Percentiles rank a stretch among this genome's conserved stretches.
phyloP scores from a whole-genome alignment of 2,329 filamentous ascomycete genomes.

The Exophiala calicioides region DNA sequence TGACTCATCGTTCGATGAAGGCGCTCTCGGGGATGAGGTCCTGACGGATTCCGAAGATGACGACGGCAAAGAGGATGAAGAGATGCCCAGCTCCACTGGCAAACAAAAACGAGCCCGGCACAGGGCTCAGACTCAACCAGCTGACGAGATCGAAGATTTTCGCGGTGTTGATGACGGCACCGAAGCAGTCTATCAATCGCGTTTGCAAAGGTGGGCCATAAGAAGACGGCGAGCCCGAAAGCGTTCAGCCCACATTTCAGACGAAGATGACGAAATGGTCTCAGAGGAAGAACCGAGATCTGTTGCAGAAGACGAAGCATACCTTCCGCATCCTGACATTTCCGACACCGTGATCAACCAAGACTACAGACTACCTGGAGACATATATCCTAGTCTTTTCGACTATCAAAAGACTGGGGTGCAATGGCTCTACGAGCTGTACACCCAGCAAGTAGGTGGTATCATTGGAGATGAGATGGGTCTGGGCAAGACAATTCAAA shows the following conservation, averaged over 20 bases:
- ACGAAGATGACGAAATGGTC: conserved; percentile 42
- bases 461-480: conserved; percentile 99
- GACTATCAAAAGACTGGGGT: conserved; percentile 97
- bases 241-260: conserved; percentile 34
- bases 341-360: conserved; percentile 74
- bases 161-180: conserved; percentile 82
- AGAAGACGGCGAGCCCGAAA: conserved; percentile 62
- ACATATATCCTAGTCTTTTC: conserved; percentile 89
- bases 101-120: conserved; percentile 25
- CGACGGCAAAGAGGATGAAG: conserved; percentile 36
- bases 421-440: conserved; percentile 92
- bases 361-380: conserved; percentile 79
- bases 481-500: conserved; percentile 87
- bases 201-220: conserved; percentile 74
- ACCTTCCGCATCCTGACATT: conserved; percentile 80
- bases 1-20: conserved; percentile 35
- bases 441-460: conserved; percentile 84
- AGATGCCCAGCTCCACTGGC: conserved; percentile 28
- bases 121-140: conserved; percentile 37
- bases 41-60: conserved; percentile 35
- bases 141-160: conserved; percentile 55
- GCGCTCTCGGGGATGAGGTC: conserved; percentile 21
- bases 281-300: conserved; percentile 36
- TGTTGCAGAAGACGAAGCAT: conserved; percentile 64
- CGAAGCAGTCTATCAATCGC: conserved; percentile 73